Evolutionary conservation across 495 filamentous ascomycete species (phyloP).

Genomic region (Xylaria sp.): DNA sequence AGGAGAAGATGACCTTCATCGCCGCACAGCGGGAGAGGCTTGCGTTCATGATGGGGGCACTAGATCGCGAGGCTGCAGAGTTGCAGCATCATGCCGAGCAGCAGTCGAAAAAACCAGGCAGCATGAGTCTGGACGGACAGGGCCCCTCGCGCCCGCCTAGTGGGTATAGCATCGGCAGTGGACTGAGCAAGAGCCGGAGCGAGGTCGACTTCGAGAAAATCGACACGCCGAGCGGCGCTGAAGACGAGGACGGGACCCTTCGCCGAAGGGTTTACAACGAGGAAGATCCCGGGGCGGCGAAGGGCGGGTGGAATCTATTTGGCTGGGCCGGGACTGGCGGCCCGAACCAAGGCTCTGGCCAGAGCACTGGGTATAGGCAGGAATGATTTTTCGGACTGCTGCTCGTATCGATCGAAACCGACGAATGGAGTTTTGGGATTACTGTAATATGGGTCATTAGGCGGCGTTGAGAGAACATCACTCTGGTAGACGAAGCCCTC

Average conservation of each 20-base stretch:
- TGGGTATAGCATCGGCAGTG: constrained; percentile 56
- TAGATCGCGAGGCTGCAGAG: constrained; percentile 73
- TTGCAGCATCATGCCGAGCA: constrained; percentile 48
- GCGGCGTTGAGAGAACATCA: constrained; percentile 26
- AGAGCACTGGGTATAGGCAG: constrained; percentile 27
- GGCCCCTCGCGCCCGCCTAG: constrained; percentile 48
- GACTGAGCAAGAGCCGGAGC: constrained; percentile 73
- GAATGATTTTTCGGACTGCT: background rate
- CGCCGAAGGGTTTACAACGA: constrained; percentile 33
- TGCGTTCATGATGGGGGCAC: constrained; percentile 70
- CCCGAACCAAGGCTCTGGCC: constrained; percentile 22
- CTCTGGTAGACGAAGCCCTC: constrained; percentile 19
- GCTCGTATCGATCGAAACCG: background rate
- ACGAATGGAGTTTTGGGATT: constrained; percentile 15
- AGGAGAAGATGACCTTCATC: constrained; percentile 74
- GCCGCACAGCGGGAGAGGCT: constrained; percentile 76
- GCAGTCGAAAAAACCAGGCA: constrained; percentile 33
- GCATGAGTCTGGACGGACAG: constrained; percentile 42
- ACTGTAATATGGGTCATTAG: constrained; percentile 19
- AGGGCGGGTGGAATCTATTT: constrained; percentile 66
- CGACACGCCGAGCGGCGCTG: constrained; percentile 69
- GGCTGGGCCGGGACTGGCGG: constrained; percentile 52
- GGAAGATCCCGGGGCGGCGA: constrained; percentile 27
- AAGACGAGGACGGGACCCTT: constrained; percentile 48
- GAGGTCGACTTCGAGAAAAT: constrained; percentile 86